A percentile compares a stretch with the other conserved stretches of the same genome.
These are phyloP conservation scores for Urochloa ruziziensis DNA, from an alignment of 176 grass and related monocot genomes.

Conservation along the genomic window DNA sequence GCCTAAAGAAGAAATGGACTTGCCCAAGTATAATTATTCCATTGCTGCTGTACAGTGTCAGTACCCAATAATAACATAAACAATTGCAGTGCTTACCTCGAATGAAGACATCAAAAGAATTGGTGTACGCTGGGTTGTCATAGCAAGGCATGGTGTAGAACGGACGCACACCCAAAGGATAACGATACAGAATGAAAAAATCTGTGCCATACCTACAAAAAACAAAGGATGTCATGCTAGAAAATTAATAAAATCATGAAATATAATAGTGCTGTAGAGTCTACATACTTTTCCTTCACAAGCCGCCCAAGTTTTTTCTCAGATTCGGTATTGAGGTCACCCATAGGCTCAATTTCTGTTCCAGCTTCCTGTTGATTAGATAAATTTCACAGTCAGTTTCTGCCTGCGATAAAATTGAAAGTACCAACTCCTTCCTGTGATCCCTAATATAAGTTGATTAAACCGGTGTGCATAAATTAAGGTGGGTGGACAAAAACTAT, in stretches of 20 bases:
- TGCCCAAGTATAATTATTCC: neutral
- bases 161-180: conserved; percentile 89
- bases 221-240: conserved; percentile 2
- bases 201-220: conserved; percentile 72
- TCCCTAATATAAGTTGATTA: neutral
- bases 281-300: conserved; percentile 73
- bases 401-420: neutral
- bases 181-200: conserved; percentile 84
- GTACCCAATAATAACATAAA: neutral
- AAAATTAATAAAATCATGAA: neutral
- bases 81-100: conserved; percentile 48
- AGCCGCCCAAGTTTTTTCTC: conserved; percentile 91
- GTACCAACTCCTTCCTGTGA: neutral
- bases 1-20: neutral
- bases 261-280: neutral
- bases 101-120: conserved; percentile 98
- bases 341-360: conserved; percentile 85
- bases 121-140: conserved; percentile 71
- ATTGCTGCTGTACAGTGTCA: neutral
- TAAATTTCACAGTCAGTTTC: neutral
- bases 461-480: neutral
- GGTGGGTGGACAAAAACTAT: neutral
- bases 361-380: conserved; percentile 69
- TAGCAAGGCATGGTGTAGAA: conserved; percentile 99
- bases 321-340: conserved; percentile 85